Conservation (phyloP, 768 basidiomycete genomes). For the Sutorius australiensis region DNA sequence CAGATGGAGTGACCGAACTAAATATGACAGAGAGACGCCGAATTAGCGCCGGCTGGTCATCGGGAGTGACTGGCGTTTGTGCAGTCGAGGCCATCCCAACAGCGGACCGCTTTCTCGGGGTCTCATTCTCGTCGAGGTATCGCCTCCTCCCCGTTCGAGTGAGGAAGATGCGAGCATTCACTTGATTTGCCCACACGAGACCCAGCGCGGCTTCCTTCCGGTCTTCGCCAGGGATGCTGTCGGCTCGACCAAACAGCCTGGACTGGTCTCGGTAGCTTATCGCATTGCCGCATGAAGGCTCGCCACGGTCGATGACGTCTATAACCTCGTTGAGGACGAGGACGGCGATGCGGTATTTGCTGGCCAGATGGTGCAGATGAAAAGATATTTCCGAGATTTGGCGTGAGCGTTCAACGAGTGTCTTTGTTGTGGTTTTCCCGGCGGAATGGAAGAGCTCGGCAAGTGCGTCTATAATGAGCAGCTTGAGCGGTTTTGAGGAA, state of each 20-base stretch:
- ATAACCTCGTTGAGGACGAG: slow-evolving; percentile 87
- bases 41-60: slow-evolving; percentile 50
- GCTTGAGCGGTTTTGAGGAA: slow-evolving; percentile 56
- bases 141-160: slow-evolving; percentile 69
- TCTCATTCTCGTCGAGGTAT: slow-evolving; percentile 41
- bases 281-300: slow-evolving; percentile 13
- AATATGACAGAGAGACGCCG: slow-evolving; percentile 77
- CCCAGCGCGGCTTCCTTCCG: slow-evolving; percentile 82
- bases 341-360: slow-evolving; percentile 60
- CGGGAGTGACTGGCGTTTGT: slow-evolving; percentile 14
- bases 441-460: slow-evolving; percentile 76
- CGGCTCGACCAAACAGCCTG: slow-evolving; percentile 69
- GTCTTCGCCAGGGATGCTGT: slow-evolving; percentile 53
- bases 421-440: slow-evolving; percentile 54
- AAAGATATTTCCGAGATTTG: slow-evolving; percentile 64
- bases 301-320: slow-evolving; percentile 58
- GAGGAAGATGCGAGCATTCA: slow-evolving; percentile 83
- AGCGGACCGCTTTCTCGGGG: slow-evolving; percentile 25
- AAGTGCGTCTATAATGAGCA: slow-evolving; percentile 85
- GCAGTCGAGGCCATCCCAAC: slow-evolving; percentile 2
- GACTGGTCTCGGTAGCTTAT: slow-evolving; percentile 70
- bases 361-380: slow-evolving; percentile 68
- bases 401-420: slow-evolving; percentile 70
- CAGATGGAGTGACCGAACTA: slow-evolving; percentile 55
- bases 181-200: slow-evolving; percentile 90